These are phyloP conservation scores for Picea mariana DNA, from an alignment of 83 land plant species.

Conservation along the genomic window DNA sequence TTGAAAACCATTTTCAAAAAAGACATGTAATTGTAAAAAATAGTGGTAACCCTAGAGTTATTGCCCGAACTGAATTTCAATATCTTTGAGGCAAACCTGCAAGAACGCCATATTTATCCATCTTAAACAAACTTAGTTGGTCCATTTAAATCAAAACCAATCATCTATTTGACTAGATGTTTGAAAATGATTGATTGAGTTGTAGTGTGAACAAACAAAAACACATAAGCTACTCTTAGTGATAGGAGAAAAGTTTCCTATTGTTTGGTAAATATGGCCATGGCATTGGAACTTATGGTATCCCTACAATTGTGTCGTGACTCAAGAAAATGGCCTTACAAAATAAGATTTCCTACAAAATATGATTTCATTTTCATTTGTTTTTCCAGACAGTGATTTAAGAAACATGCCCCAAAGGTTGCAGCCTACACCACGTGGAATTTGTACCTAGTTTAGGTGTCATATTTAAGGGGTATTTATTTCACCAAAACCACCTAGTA, in stretches of 20 bases:
- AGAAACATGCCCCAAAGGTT: no score
- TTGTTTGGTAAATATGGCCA: neutral
- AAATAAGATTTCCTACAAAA: no score
- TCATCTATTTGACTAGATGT: neutral
- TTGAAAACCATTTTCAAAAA: constrained; percentile 63
- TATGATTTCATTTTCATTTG: no score
- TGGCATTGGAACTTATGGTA: neutral
- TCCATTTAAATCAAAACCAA: neutral
- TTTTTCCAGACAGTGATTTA: no score
- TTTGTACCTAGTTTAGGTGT: no score
- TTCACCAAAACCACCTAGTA: no score
- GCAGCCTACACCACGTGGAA: no score
- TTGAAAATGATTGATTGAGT: neutral
- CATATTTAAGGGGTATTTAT: no score
- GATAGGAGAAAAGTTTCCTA: neutral
- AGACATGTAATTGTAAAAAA: constrained; percentile 88
- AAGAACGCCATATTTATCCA: constrained; percentile 1
- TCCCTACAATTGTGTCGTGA: neutral
- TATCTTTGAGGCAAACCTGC: constrained; percentile 83
- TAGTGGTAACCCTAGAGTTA: constrained; percentile 83
- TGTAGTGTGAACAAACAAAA: neutral
- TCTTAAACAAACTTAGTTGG: neutral
- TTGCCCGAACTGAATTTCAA: constrained; percentile 82
- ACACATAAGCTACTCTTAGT: neutral
- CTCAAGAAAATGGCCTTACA: no score